Percentiles rank a stretch among this genome's conserved stretches.
phyloP scores from a whole-genome alignment of 208 protist genomes.

The Trypanosoma lewisi region DNA sequence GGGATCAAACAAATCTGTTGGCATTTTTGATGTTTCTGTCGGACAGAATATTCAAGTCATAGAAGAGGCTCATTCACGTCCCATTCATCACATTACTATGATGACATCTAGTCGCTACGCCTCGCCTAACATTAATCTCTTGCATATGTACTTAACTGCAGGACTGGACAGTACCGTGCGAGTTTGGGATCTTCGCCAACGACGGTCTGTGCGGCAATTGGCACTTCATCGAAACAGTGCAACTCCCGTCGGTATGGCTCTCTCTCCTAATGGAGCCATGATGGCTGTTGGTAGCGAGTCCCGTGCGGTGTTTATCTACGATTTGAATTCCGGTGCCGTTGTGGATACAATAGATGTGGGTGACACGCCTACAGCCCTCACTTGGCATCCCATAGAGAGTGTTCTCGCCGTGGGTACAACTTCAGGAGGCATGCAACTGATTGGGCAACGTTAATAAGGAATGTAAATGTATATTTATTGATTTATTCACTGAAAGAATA shows the following conservation, averaged over 20 bases:
- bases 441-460: constrained; percentile 32
- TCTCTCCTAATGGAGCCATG: constrained; percentile 46
- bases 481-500: constrained; percentile 2
- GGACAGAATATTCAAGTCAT: constrained; percentile 37
- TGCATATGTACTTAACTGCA: constrained; percentile 70
- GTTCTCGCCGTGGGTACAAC: constrained; percentile 53
- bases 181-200: constrained; percentile 74
- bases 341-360: constrained; percentile 37
- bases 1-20: constrained; percentile 67
- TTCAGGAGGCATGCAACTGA: constrained; percentile 32
- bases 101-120: constrained; percentile 52
- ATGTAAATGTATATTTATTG: constrained; percentile 11
- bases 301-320: constrained; percentile 63
- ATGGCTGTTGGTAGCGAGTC: constrained; percentile 81
- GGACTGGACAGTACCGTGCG: constrained; percentile 64
- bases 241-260: constrained; percentile 52
- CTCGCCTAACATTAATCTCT: constrained; percentile 12
- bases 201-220: constrained; percentile 48
- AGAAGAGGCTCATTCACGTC: constrained; percentile 53
- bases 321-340: constrained; percentile 40
- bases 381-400: constrained; percentile 69
- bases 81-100: constrained; percentile 64
- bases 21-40: constrained; percentile 57
- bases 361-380: constrained; percentile 45
- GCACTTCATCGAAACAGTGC: constrained; percentile 74